phyloP scores from a whole-genome alignment of 345 rosid genomes.

The Melastoma malabathricum region DNA sequence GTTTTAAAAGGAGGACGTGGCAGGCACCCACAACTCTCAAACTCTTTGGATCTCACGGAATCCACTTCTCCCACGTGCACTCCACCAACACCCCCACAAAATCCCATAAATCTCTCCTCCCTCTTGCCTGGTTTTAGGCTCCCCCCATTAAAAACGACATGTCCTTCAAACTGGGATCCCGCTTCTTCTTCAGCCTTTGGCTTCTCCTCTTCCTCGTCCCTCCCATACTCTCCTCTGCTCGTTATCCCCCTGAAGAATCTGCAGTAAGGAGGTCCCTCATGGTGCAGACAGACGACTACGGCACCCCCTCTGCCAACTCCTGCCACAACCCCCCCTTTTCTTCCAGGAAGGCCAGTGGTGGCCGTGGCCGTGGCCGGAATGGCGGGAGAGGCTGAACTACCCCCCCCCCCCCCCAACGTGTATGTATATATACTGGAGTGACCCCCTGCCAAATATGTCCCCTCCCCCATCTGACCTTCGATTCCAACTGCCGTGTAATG shows the following conservation, averaged over 20 bases:
- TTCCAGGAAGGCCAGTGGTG: conserved; percentile 10
- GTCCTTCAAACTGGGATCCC: neutral
- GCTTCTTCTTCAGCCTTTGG: conserved; percentile 1
- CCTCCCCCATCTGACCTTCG: no score
- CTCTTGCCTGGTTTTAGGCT: no score
- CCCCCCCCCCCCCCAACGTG: neutral
- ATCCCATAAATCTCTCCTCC: neutral
- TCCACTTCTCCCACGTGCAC: conserved; percentile 1
- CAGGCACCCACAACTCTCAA: no score
- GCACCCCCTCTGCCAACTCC: conserved; percentile 36
- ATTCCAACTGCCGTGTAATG: no score
- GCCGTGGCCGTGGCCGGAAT: conserved; percentile 13
- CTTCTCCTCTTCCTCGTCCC: neutral
- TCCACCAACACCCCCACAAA: no score
- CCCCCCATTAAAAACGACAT: neutral
- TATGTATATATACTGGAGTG: no score
- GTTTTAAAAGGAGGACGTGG: no score
- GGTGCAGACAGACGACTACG: conserved; percentile 39
- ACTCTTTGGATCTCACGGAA: no score
- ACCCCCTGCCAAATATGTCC: no score
- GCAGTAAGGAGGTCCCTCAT: conserved; percentile 30
- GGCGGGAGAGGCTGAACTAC: conserved; percentile 22
- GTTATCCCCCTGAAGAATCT: neutral
- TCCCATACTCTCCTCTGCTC: neutral
- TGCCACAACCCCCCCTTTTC: conserved; percentile 42